phyloP scores from a whole-genome alignment of 1,139 yeast species.

The Suhomyces ambrosiae region DNA sequence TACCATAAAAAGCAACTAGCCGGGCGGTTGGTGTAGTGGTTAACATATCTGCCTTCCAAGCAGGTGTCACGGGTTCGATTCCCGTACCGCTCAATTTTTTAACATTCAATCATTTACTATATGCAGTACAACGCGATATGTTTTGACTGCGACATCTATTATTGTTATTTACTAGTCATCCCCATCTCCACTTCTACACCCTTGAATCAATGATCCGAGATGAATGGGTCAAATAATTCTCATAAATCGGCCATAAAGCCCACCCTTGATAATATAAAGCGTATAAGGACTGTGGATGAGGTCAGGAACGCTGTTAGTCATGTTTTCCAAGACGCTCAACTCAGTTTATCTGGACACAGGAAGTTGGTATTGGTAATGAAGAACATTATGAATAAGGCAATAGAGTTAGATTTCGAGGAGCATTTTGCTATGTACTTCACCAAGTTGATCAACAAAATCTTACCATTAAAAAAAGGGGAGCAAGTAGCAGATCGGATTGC shows the following conservation, averaged over 20 bases:
- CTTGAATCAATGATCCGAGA: not conserved
- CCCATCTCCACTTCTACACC: constrained; percentile 6
- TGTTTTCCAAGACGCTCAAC: constrained; percentile 82
- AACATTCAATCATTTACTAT: not conserved
- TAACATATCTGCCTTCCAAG: constrained; percentile 72
- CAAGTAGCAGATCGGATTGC: constrained; percentile 75
- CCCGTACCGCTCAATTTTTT: constrained; percentile 69
- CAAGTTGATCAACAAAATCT: constrained; percentile 60
- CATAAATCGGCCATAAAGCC: constrained; percentile 13
- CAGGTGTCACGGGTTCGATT: constrained; percentile 82
- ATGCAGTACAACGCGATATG: constrained; percentile 3
- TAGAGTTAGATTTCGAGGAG: constrained; percentile 52
- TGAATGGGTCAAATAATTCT: constrained; percentile 3
- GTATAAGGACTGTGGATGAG: constrained; percentile 28
- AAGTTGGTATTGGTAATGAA: constrained; percentile 68
- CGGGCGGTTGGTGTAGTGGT: constrained; percentile 58
- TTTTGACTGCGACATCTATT: constrained; percentile 1
- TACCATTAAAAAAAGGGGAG: constrained; percentile 73
- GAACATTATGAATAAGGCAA: constrained; percentile 59
- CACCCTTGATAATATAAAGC: constrained; percentile 23
- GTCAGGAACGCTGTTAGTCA: constrained; percentile 54
- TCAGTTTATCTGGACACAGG: constrained; percentile 71
- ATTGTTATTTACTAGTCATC: constrained; percentile 4
- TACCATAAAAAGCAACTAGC: too few relatives aligned
- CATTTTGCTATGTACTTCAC: constrained; percentile 63